Conservation (phyloP, 2,329 filamentous ascomycete species). For the Botrytis byssoidea region DNA sequence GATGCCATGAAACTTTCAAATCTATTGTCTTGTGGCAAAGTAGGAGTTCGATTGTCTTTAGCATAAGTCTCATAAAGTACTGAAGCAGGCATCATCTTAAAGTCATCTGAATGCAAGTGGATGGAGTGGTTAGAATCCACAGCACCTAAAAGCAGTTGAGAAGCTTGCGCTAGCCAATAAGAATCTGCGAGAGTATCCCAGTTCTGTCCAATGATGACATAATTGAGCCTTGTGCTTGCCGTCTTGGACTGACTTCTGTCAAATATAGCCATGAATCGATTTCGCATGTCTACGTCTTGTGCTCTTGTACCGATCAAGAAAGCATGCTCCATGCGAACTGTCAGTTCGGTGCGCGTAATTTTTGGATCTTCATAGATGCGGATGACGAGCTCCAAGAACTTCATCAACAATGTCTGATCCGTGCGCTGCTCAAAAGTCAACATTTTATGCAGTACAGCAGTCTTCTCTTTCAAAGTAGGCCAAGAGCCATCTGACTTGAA, state of each 20-base stretch:
- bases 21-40: conserved; percentile 75
- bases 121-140: conserved; percentile 80
- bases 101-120: conserved; percentile 80
- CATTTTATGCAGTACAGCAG: conserved; percentile 99
- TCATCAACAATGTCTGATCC: conserved; percentile 82
- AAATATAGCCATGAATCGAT: conserved; percentile 94
- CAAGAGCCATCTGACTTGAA: conserved; percentile 94
- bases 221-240: conserved; percentile 82
- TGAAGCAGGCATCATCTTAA: conserved; percentile 72
- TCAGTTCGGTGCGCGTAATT: conserved; percentile 91
- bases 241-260: conserved; percentile 92
- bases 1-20: conserved; percentile 75
- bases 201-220: conserved; percentile 88
- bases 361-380: conserved; percentile 97
- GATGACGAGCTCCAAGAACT: conserved; percentile 94
- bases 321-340: conserved; percentile 94
- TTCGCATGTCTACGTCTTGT: conserved; percentile 93
- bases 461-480: conserved; percentile 98
- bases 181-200: conserved; percentile 95
- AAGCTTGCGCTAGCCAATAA: conserved; percentile 95
- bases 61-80: conserved; percentile 71
- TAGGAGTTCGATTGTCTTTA: conserved; percentile 63
- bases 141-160: conserved; percentile 86
- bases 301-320: conserved; percentile 95
- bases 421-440: conserved; percentile 83